A percentile compares a stretch with the other conserved stretches of the same genome.
These are phyloP conservation scores for Chytridium lagenaria DNA, from an alignment of 371 early-diverging fungal species.

Conservation along the genomic window DNA sequence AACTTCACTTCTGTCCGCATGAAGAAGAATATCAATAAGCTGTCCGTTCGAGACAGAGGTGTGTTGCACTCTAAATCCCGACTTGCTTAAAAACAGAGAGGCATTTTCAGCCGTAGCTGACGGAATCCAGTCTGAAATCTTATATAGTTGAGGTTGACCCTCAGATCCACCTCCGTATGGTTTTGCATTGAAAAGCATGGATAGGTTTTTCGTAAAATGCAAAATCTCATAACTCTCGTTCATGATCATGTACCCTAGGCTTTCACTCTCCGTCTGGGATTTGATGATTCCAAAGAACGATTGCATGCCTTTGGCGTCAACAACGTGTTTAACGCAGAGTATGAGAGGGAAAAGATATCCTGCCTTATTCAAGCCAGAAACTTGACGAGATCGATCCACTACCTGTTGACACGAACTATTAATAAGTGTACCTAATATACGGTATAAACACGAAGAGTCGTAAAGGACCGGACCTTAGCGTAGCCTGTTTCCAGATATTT, in stretches of 20 bases:
- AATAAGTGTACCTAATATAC: too few species aligned
- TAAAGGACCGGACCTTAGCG: conserved; percentile 39
- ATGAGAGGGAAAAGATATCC: conserved; percentile 40
- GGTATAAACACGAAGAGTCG: too few species aligned
- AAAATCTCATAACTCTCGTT: conserved; percentile 13
- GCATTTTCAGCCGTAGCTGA: background rate
- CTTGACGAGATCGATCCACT: conserved; percentile 46
- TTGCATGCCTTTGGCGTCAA: conserved; percentile 29
- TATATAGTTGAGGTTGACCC: background rate
- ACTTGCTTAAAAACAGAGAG: background rate
- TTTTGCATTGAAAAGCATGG: conserved; percentile 11
- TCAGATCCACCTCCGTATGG: background rate
- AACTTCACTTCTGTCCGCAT: conserved; percentile 26
- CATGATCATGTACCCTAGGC: conserved; percentile 34
- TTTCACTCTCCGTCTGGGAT: conserved; percentile 21
- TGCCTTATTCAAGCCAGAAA: conserved; percentile 37
- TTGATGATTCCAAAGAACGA: conserved; percentile 42
- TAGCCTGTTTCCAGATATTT: conserved; percentile 50
- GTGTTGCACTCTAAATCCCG: conserved; percentile 21
- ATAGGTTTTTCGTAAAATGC: conserved; percentile 27
- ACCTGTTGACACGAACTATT: too few species aligned
- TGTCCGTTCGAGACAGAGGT: conserved; percentile 8
- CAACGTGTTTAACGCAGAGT: conserved; percentile 44
- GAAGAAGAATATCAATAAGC: background rate
- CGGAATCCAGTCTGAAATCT: background rate